Evolutionary conservation across 2,329 filamentous ascomycete species (phyloP), one percentile per base, ranked within the genome.

Genomic region (Cordyceps fumosorosea): DNA sequence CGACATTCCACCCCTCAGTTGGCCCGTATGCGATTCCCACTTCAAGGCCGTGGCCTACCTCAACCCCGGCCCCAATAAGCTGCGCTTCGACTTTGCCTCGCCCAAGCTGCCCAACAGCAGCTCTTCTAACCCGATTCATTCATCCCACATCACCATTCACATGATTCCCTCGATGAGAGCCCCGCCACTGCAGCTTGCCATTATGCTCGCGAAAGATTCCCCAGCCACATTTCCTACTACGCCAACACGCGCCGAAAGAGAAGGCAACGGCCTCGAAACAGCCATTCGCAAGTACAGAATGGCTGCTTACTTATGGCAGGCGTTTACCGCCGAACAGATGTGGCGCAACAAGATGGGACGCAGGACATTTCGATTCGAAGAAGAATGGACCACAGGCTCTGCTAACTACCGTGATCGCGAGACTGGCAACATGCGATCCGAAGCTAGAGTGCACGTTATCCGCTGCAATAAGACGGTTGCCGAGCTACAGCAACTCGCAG

Each of bases 291-390:
- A 99, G 73, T 97, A 95, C 72, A 86, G 93, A 65, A 97, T 96
- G 89, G 89, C 92, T 20, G 93, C 91, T 26, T 97, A 98, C 72
- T 80, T 98, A 16, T 98, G 95, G 93, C 95, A 99, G 73, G 91
- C 93, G 8, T 98, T 96, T 70, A 98, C 93, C 0, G 91, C 91
- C 7, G 95, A 99, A 73, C 93, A 98, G 73, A 98, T 98, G 93
- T 89, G 86, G 73, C 87, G 91, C 65, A 90, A 96, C 72, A 90
- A 89, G 64, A 85, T 98, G 67, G 92, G 93, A 11, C 84, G 93
- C 63, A 86, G 93, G 62, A 88, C 85, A 59, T 98, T 97, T 74
- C 84, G 93, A 50, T 93, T 96, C 65, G 95, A 98, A 69, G 95
- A 99, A 74, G 90, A 96, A 72, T 98, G 95, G 95, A 90, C 90